Conservation (phyloP, 2,329 filamentous ascomycete genomes). For the Fusarium floridanum region DNA sequence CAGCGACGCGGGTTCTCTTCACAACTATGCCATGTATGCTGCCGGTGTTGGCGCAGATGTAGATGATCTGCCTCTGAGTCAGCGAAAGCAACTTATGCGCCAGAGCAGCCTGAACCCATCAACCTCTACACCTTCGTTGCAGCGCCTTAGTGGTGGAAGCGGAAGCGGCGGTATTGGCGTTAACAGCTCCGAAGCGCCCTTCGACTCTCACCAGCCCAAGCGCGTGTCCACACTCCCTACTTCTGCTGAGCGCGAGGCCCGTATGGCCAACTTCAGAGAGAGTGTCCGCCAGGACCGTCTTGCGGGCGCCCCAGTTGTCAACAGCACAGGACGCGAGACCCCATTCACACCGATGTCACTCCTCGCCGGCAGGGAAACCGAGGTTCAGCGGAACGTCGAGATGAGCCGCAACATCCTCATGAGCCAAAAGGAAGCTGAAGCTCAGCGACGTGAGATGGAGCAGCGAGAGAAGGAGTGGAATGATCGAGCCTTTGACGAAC, state of each 20-base stretch:
- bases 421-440: constrained; percentile 72
- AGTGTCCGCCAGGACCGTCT: constrained; percentile 74
- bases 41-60: constrained; percentile 57
- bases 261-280: constrained; percentile 76
- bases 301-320: constrained; percentile 53
- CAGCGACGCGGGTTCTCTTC: constrained; percentile 59
- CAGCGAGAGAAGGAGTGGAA: constrained; percentile 68
- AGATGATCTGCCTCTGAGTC: constrained; percentile 79
- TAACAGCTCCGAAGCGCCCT: constrained; percentile 48
- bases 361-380: constrained; percentile 53
- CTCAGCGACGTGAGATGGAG: constrained; percentile 70
- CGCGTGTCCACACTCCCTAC: constrained; percentile 60
- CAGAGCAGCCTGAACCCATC: constrained; percentile 59
- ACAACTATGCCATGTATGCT: constrained; percentile 52
- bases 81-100: constrained; percentile 73
- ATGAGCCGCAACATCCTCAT: constrained; percentile 68
- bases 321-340: constrained; percentile 53
- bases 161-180: constrained; percentile 50
- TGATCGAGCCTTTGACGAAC: constrained; percentile 76
- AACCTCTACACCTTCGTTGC: constrained; percentile 41
- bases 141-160: constrained; percentile 43
- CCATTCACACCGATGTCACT: constrained; percentile 53
- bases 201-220: constrained; percentile 69
- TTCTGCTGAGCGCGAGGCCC: constrained; percentile 64
- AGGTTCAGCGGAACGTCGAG: constrained; percentile 64